Percentiles rank a stretch among this genome's conserved stretches.
Evolutionary conservation across 2,329 filamentous ascomycete species (phyloP).

Genomic region (Dactylellina leptospora): DNA sequence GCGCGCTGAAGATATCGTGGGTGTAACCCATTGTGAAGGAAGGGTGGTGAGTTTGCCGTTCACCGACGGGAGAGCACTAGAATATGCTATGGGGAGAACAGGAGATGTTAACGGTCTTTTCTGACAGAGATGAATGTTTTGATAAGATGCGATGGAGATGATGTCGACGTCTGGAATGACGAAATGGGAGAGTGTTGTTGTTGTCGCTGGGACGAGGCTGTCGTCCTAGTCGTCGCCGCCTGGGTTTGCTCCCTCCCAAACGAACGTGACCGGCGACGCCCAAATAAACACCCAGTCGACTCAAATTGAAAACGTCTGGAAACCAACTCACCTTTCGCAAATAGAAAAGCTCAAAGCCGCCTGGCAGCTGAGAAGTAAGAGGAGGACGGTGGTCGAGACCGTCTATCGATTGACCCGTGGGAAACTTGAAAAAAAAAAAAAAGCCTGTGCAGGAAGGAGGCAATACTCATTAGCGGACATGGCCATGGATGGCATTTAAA

Average conservation of each 20-base stretch:
- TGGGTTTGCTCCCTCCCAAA: too few species aligned
- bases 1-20: conserved; percentile 39
- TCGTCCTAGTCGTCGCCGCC: background rate
- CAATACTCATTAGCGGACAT: conserved; percentile 27
- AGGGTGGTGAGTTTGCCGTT: conserved; percentile 40
- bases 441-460: conserved; percentile 37
- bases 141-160: conserved; percentile 4
- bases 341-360: background rate
- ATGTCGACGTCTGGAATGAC: too few species aligned
- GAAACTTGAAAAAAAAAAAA: conserved; percentile 6
- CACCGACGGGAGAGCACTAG: conserved; percentile 27
- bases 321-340: conserved; percentile 7
- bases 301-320: background rate
- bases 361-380: conserved; percentile 14
- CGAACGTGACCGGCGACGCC: background rate
- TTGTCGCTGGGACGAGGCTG: conserved; percentile 30
- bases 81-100: background rate
- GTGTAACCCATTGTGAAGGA: conserved; percentile 48
- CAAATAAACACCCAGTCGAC: background rate
- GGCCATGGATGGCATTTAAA: conserved; percentile 22
- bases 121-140: conserved; percentile 12
- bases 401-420: conserved; percentile 23
- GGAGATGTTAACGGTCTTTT: background rate
- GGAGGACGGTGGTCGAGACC: conserved; percentile 24
- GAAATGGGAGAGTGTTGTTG: too few species aligned